These are phyloP conservation scores for Pseudogymnoascus sp. DNA, from an alignment of 2,329 filamentous ascomycete genomes.

Conservation along the genomic window DNA sequence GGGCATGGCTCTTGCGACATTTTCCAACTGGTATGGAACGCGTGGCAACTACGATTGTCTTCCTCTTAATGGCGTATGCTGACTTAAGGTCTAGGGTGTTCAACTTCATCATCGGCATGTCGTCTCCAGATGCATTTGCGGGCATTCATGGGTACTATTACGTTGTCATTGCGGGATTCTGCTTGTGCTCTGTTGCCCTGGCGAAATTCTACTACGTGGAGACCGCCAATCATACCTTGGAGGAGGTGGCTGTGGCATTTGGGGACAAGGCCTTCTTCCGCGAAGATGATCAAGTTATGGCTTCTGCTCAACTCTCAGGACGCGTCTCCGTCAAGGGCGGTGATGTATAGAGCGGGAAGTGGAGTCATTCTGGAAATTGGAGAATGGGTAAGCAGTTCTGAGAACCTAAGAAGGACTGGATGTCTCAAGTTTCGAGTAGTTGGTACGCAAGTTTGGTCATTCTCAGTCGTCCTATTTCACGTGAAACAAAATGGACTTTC, in stretches of 20 bases:
- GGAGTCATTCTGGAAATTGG: not conserved
- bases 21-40: slow-evolving; percentile 28
- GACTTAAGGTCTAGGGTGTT: slow-evolving; percentile 24
- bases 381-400: no score
- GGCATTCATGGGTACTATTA: slow-evolving; percentile 37
- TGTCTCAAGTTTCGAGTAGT: no score
- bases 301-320: not conserved
- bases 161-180: slow-evolving; percentile 35
- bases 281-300: slow-evolving; percentile 8
- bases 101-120: slow-evolving; percentile 31
- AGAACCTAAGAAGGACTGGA: no score
- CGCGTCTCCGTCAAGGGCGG: not conserved
- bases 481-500: no score
- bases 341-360: not conserved
- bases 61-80: slow-evolving; percentile 13
- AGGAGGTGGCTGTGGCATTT: slow-evolving; percentile 35
- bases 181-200: slow-evolving; percentile 31
- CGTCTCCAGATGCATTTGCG: slow-evolving; percentile 35
- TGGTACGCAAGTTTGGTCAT: no score
- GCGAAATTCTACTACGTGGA: slow-evolving; percentile 36
- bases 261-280: slow-evolving; percentile 33
- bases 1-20: slow-evolving; percentile 34
- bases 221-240: slow-evolving; percentile 31
- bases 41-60: slow-evolving; percentile 25
- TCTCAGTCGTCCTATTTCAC: no score